A percentile compares a stretch with the other conserved stretches of the same genome.
Conservation (phyloP, 2,329 filamentous ascomycete genomes). For the Cytospora paraplurivora region DNA sequence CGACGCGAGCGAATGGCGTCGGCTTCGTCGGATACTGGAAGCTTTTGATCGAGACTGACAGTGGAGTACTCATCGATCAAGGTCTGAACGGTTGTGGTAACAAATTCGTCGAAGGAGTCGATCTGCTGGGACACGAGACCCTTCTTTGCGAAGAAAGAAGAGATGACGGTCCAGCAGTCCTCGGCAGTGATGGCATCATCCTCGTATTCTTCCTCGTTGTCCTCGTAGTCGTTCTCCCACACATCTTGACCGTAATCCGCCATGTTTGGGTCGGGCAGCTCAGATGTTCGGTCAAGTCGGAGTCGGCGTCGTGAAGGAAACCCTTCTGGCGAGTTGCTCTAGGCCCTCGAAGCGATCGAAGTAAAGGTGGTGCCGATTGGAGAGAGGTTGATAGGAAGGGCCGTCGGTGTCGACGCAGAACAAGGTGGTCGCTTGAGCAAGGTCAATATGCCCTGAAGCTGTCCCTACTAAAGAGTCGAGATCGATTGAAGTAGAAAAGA, state of each 20-base stretch:
- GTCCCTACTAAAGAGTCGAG: background rate
- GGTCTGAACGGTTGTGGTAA: constrained; percentile 89
- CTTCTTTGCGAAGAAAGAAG: constrained; percentile 94
- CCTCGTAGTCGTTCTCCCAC: constrained; percentile 49
- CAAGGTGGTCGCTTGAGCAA: background rate
- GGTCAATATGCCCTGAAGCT: background rate
- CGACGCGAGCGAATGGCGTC: constrained; percentile 82
- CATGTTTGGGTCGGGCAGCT: constrained; percentile 42
- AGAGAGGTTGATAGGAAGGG: background rate
- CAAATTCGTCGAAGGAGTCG: constrained; percentile 98
- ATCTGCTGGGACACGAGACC: constrained; percentile 96
- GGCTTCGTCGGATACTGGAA: constrained; percentile 74
- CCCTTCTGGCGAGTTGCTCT: background rate
- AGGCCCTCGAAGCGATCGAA: background rate
- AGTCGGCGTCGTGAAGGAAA: background rate
- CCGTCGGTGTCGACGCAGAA: background rate
- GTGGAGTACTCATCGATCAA: constrained; percentile 89
- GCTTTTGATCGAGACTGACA: constrained; percentile 91
- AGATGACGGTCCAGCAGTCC: constrained; percentile 98
- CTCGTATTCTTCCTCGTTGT: constrained; percentile 70
- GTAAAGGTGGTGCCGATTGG: background rate
- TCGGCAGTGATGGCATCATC: constrained; percentile 82
- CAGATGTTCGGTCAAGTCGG: background rate
- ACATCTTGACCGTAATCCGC: constrained; percentile 56
- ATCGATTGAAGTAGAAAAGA: background rate